Evolutionary conservation across 148 eudicot species (phyloP).

Genomic region (Dianthus caryophyllus): DNA sequence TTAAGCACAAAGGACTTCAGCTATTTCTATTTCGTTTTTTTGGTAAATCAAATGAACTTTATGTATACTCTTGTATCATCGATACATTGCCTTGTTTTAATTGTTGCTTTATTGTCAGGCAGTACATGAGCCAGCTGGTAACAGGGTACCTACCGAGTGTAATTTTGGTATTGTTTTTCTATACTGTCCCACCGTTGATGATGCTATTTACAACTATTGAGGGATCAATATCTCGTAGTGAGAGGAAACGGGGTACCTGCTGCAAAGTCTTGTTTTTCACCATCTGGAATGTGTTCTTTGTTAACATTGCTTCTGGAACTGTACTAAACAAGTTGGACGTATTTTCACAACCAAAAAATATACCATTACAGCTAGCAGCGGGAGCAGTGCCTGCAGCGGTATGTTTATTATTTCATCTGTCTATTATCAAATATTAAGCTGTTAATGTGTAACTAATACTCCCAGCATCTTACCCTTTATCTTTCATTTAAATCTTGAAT

Average conservation of each 20-base stretch:
- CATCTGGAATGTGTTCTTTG: conserved; percentile 95
- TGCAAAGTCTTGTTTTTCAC: conserved; percentile 64
- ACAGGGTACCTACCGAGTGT: conserved; percentile 95
- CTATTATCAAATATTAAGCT: not conserved
- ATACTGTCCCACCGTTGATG: conserved; percentile 76
- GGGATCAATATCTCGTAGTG: conserved; percentile 94
- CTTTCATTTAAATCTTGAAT: not conserved
- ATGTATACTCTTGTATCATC: not conserved
- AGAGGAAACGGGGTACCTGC: conserved; percentile 81
- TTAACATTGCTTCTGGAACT: conserved; percentile 66
- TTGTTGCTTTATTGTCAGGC: conserved; percentile 39
- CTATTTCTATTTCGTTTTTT: no score
- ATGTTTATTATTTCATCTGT: conserved; percentile 1
- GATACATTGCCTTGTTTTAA: not conserved
- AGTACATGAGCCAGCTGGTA: conserved; percentile 40
- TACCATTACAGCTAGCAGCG: conserved; percentile 63
- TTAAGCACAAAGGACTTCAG: no score
- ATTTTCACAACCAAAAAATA: conserved; percentile 42
- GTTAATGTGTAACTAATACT: not conserved
- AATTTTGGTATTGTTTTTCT: conserved; percentile 63
- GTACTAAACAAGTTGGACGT: conserved; percentile 43
- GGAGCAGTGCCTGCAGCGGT: conserved; percentile 75
- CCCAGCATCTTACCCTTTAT: conserved; percentile 1
- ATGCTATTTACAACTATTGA: conserved; percentile 73
- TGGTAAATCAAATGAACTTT: no score